Evolutionary conservation across 2,329 filamentous ascomycete genomes (phyloP).

Genomic region (Hirsutella thompsonii): DNA sequence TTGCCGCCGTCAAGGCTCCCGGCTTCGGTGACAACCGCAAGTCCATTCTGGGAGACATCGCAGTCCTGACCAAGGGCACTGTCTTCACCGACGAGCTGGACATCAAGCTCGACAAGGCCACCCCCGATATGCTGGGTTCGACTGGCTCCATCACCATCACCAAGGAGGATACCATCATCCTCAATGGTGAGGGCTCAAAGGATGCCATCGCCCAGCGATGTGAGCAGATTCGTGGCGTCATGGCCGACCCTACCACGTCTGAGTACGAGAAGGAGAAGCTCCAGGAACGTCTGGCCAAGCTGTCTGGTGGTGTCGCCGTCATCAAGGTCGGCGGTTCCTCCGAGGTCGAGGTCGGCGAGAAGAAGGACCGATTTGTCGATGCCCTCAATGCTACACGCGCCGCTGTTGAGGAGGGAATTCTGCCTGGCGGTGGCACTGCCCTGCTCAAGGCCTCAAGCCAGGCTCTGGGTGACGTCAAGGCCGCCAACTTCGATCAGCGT

Average conservation of each 20-base stretch:
- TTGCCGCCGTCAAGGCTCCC: slow-evolving; percentile 95
- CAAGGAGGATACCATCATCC: slow-evolving; percentile 98
- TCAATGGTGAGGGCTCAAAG: slow-evolving; percentile 95
- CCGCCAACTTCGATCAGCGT: slow-evolving; percentile 96
- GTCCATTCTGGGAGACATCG: slow-evolving; percentile 95
- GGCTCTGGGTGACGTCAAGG: slow-evolving; percentile 70
- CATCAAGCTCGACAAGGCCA: slow-evolving; percentile 98
- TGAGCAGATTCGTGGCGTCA: slow-evolving; percentile 97
- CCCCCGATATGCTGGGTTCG: slow-evolving; percentile 86
- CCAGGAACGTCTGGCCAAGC: slow-evolving; percentile 97
- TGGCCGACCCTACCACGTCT: slow-evolving; percentile 83
- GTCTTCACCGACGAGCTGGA: slow-evolving; percentile 98
- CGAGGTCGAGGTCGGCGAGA: slow-evolving; percentile 97
- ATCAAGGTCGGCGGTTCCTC: slow-evolving; percentile 98
- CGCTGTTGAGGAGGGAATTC: slow-evolving; percentile 97
- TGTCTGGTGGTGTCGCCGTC: slow-evolving; percentile 96
- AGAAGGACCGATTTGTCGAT: slow-evolving; percentile 99
- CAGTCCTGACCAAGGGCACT: slow-evolving; percentile 87
- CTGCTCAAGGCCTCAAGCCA: slow-evolving; percentile 94
- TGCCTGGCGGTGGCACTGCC: slow-evolving; percentile 95
- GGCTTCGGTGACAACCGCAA: slow-evolving; percentile 99
- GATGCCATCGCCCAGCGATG: slow-evolving; percentile 88
- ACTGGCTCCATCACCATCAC: slow-evolving; percentile 99
- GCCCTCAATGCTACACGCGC: slow-evolving; percentile 95
- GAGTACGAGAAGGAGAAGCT: slow-evolving; percentile 99